phyloP scores from a whole-genome alignment of 345 rosid species.

The Linum tenue region DNA sequence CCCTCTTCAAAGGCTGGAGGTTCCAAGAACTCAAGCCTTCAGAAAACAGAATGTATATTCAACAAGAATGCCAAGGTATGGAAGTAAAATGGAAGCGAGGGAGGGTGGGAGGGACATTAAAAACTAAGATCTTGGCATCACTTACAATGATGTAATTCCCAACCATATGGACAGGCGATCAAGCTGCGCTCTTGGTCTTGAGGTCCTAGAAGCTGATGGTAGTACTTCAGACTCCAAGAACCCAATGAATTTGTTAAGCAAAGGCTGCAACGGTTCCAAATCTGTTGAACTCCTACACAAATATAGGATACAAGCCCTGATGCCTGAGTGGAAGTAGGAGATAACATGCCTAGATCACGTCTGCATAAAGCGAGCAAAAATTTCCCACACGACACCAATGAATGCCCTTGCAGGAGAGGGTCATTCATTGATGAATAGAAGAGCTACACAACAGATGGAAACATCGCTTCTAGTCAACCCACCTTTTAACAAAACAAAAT shows the following conservation, averaged over 20 bases:
- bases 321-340: neutral
- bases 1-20: constrained; percentile 96
- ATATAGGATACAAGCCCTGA: constrained; percentile 17
- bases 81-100: constrained; percentile 1
- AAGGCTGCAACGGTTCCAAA: constrained; percentile 88
- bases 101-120: neutral
- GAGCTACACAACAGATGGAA: too few relatives aligned
- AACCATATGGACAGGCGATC: constrained; percentile 79
- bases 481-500: too few relatives aligned
- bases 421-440: too few relatives aligned
- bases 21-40: constrained; percentile 90
- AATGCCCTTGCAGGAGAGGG: too few relatives aligned
- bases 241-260: constrained; percentile 66
- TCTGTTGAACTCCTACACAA: constrained; percentile 65
- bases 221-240: constrained; percentile 72
- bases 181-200: constrained; percentile 60
- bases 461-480: too few relatives aligned
- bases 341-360: neutral
- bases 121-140: constrained; percentile 16
- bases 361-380: neutral
- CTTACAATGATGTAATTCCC: constrained; percentile 87
- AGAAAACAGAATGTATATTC: constrained; percentile 2
- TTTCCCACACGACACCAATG: neutral
- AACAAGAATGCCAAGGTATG: constrained; percentile 6
- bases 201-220: constrained; percentile 44